Evolutionary conservation across 495 filamentous ascomycete species (phyloP).

Genomic region (Neurospora hispaniola): DNA sequence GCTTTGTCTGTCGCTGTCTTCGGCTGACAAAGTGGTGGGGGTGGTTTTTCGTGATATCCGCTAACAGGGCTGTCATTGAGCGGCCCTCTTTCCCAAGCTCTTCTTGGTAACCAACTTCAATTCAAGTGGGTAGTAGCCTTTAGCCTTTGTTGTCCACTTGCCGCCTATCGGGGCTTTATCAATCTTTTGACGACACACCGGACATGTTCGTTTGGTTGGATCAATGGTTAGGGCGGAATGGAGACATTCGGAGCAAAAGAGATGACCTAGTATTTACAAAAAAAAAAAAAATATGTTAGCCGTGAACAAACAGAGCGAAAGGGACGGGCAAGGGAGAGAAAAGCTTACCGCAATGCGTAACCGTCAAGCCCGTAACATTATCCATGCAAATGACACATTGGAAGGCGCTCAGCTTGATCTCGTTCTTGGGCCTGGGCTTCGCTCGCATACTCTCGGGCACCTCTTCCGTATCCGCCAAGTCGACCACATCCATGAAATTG

Average conservation of each 20-base stretch:
- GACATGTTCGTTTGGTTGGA: constrained; percentile 36
- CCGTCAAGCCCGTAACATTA: constrained; percentile 56
- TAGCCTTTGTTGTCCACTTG: constrained; percentile 25
- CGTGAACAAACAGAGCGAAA: neutral
- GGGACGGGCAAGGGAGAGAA: constrained; percentile 3
- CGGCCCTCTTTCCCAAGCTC: constrained; percentile 33
- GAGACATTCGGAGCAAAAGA: constrained; percentile 78
- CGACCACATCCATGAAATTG: constrained; percentile 24
- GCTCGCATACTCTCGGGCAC: constrained; percentile 38
- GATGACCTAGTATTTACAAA: constrained; percentile 47
- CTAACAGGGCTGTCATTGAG: neutral
- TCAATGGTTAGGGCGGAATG: constrained; percentile 60
- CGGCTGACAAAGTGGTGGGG: neutral
- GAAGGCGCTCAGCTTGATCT: constrained; percentile 43
- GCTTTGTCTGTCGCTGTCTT: neutral
- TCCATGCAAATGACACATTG: constrained; percentile 87
- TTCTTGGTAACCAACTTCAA: constrained; percentile 48
- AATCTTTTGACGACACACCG: constrained; percentile 45
- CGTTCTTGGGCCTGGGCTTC: constrained; percentile 39
- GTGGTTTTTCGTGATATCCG: neutral
- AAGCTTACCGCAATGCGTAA: constrained; percentile 70
- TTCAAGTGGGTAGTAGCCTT: constrained; percentile 46
- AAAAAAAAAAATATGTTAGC: neutral
- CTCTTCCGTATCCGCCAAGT: constrained; percentile 54
- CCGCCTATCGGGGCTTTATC: constrained; percentile 36